phyloP scores from a whole-genome alignment of 106 monocot genomes.

The Agapanthus africanus region DNA sequence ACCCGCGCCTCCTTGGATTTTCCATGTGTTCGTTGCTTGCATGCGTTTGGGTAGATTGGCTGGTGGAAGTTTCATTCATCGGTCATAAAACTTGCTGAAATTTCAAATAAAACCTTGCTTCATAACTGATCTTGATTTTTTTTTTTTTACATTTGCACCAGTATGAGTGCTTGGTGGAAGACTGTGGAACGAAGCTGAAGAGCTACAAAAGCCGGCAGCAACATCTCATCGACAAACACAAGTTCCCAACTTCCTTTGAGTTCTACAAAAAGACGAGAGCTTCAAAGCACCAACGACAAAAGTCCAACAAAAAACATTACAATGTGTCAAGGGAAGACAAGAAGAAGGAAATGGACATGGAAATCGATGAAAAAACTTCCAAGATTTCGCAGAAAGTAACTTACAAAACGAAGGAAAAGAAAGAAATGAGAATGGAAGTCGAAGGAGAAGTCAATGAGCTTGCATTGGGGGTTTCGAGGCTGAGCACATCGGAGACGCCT shows the following conservation, averaged over 20 bases:
- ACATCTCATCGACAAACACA: constrained; percentile 86
- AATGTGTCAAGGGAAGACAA: constrained; percentile 2
- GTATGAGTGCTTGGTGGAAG: constrained; percentile 95
- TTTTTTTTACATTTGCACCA: constrained; percentile 33
- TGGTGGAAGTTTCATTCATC: too few species aligned
- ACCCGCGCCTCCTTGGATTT: too few species aligned
- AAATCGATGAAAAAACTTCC: constrained; percentile 30
- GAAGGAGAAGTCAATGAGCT: constrained; percentile 63
- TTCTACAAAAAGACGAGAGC: constrained; percentile 72
- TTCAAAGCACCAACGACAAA: constrained; percentile 65
- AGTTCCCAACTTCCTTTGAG: constrained; percentile 74
- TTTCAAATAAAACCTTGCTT: too few species aligned
- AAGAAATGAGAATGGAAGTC: constrained; percentile 48
- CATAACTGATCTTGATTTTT: too few species aligned
- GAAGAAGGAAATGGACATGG: constrained; percentile 24
- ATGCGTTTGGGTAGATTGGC: too few species aligned
- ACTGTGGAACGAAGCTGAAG: constrained; percentile 84
- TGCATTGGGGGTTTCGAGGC: constrained; percentile 60
- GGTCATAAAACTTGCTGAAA: too few species aligned
- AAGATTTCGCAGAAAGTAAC: constrained; percentile 18
- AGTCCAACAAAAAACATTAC: constrained; percentile 31
- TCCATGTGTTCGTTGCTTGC: too few species aligned
- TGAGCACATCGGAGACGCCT: constrained; percentile 64
- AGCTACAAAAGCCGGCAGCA: constrained; percentile 74
- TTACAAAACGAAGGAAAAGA: neutral